Base-by-base conservation (phyloP, 805 yeast species). In the Cyberlindnera maclurae region DNA sequence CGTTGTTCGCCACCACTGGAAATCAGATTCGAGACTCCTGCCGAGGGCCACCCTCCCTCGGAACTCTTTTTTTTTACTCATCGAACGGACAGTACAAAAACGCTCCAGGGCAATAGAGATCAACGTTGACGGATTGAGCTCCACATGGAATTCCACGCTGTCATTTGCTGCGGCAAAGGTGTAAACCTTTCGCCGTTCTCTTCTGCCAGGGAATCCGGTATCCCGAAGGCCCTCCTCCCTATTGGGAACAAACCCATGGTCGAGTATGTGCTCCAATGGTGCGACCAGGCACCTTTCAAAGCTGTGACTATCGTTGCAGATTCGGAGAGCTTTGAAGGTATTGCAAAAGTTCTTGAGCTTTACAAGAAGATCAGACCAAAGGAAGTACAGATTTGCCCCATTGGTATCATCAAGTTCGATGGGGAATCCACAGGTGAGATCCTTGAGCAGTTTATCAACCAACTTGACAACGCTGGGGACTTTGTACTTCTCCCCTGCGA, bases 401-500 rank as follows among this genome's bases (percentile, higher is more conserved):
- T 76, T 31, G 63, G 66, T 26, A 60, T 73, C 41, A 43, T 68
- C 7, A 59, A 63, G 12, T 61, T 73, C 3, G 73, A 69, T 37
- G 65, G 71, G 10, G 71, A 69, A 12, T 58, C 72, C 12, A 79
- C 85, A 12, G 94, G 93, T n/a, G 77, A 70, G 38, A 64, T 79
- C 34, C 54, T 86, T 29, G 67, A 69, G 33, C 71, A 75, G 40
- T 60, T 73, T 45, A 64, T 73, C 34, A 65, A 63, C 9, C 56
- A 62, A 38, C 52, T 63, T 24, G 47, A 28, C 13, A 37, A 31
- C 13, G 5, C 57, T 37, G 54, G 68, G 26, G 79, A 80, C 55
- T 80, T 87, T 53, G 85, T 88, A n/a, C 60, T 93, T 26, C 63
- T 93, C 39, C 97, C 97, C 7, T 90, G 97, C 64, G 98, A 94